Evolutionary conservation across 1,284 basidiomycete genomes (phyloP).

Genomic region (Apiotrichum siamense): DNA sequence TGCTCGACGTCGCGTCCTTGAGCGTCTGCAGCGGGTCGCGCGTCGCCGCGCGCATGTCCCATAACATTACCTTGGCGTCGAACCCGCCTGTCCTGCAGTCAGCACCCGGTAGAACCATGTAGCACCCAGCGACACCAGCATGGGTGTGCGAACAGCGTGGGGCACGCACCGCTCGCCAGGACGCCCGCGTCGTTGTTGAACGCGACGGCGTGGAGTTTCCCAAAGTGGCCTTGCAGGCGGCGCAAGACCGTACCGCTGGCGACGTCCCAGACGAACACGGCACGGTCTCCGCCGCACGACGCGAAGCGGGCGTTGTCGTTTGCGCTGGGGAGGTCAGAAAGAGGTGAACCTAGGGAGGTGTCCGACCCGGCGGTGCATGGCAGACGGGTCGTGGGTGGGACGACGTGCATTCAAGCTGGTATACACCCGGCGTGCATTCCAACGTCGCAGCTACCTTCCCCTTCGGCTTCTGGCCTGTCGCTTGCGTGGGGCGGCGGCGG

Average conservation of each 20-base stretch:
- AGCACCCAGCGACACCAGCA: too few species aligned
- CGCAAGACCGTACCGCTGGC: conserved; percentile 73
- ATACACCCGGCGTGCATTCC: too few species aligned
- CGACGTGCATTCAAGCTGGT: neutral
- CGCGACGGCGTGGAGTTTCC: conserved; percentile 82
- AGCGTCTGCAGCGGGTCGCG: conserved; percentile 83
- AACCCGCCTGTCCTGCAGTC: conserved; percentile 43
- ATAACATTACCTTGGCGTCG: conserved; percentile 78
- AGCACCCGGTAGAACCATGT: too few species aligned
- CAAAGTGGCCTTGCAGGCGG: conserved; percentile 77
- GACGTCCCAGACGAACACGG: conserved; percentile 94
- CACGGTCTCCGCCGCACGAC: conserved; percentile 86
- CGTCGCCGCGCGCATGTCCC: conserved; percentile 77
- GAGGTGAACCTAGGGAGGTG: too few species aligned
- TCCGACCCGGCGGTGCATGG: neutral
- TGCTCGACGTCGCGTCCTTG: conserved; percentile 81
- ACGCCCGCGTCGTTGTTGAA: conserved; percentile 74
- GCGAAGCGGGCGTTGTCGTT: conserved; percentile 91
- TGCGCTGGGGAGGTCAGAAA: conserved; percentile 53
- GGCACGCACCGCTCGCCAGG: conserved; percentile 66
- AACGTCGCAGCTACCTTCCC: too few species aligned
- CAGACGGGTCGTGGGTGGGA: neutral
- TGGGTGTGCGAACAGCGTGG: neutral
- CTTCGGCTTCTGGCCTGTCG: too few species aligned
- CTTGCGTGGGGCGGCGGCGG: too few species aligned